Percentiles rank a stretch among this genome's conserved stretches.
Conservation (phyloP, 2,329 filamentous ascomycete species). For the Scleromitrula shiraiana region DNA sequence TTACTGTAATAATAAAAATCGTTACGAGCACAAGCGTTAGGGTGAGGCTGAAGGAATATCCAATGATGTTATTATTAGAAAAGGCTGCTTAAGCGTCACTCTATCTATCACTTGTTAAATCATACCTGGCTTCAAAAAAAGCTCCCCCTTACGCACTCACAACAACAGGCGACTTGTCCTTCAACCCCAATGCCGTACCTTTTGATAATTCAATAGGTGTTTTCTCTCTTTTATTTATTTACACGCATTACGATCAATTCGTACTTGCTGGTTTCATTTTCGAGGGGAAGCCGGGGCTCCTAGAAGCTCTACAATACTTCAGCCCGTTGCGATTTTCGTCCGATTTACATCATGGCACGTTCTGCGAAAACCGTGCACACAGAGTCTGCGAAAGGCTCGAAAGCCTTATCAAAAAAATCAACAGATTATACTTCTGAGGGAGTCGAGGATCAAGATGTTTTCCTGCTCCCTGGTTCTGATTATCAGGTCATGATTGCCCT, state of each 20-base stretch:
- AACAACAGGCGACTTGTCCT: constrained; percentile 13
- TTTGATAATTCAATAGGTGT: constrained; percentile 20
- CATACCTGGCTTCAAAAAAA: constrained; percentile 7
- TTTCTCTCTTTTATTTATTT: constrained; percentile 24
- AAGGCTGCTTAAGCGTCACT: constrained; percentile 4
- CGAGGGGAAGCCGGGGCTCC: constrained; percentile 15
- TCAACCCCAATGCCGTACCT: constrained; percentile 23
- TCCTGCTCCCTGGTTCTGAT: constrained; percentile 75
- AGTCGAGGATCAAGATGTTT: constrained; percentile 84
- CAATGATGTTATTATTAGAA: constrained; percentile 11
- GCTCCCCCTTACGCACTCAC: constrained; percentile 8
- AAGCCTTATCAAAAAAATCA: constrained; percentile 17
- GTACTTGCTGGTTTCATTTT: constrained; percentile 12
- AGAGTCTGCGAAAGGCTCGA: constrained; percentile 12
- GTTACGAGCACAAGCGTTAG: no score
- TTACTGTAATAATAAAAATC: not conserved
- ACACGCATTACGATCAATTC: constrained; percentile 15
- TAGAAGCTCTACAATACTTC: constrained; percentile 14
- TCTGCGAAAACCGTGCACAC: constrained; percentile 17
- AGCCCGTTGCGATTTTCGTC: constrained; percentile 15
- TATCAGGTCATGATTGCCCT: constrained; percentile 68
- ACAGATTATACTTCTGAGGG: constrained; percentile 67
- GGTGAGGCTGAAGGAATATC: constrained; percentile 5
- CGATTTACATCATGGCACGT: constrained; percentile 21
- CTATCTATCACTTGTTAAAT: not conserved